phyloP scores from a whole-genome alignment of 768 basidiomycete species.

The Suillus subalutaceus region DNA sequence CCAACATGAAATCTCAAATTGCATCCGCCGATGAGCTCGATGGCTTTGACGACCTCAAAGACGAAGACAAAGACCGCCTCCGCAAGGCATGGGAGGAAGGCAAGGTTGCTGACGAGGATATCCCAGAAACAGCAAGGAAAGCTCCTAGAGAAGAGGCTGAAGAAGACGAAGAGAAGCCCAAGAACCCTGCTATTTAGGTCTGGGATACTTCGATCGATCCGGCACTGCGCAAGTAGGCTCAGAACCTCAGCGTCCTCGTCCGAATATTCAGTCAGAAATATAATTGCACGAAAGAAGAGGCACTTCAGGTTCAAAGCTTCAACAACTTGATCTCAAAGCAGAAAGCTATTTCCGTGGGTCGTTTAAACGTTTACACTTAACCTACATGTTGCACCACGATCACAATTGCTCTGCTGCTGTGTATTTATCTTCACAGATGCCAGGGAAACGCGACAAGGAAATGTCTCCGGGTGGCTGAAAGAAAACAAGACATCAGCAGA shows the following conservation, averaged over 20 bases:
- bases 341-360: neutral
- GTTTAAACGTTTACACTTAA: neutral
- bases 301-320: too few relatives aligned
- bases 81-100: constrained; percentile 75
- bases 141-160: constrained; percentile 47
- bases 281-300: too few relatives aligned
- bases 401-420: neutral
- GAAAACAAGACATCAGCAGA: neutral
- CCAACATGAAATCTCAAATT: constrained; percentile 69
- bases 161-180: constrained; percentile 55
- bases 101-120: constrained; percentile 81
- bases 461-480: neutral
- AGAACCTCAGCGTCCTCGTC: too few relatives aligned
- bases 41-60: constrained; percentile 77
- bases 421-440: neutral
- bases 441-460: neutral
- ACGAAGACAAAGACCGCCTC: constrained; percentile 73
- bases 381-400: neutral
- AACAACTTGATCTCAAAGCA: neutral
- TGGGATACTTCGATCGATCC: too few relatives aligned
- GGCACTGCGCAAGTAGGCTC: too few relatives aligned
- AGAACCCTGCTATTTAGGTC: constrained; percentile 32
- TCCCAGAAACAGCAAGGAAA: constrained; percentile 74
- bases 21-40: constrained; percentile 71
- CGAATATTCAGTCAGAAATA: too few relatives aligned